These are phyloP conservation scores for Septoria linicola DNA, from an alignment of 2,329 filamentous ascomycete species.

Conservation along the genomic window DNA sequence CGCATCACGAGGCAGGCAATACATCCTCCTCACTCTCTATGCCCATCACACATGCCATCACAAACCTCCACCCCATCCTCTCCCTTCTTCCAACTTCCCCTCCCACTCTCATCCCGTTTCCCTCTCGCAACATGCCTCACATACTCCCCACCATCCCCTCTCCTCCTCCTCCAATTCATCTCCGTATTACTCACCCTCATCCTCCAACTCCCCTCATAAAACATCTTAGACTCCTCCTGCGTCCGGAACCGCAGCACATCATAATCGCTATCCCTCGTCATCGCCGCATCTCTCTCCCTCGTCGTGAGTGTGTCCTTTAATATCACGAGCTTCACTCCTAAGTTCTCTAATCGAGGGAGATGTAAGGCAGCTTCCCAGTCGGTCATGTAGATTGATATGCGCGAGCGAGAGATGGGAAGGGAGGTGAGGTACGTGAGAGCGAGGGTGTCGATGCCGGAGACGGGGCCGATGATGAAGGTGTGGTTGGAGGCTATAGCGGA, in stretches of 20 bases:
- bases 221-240: conserved; percentile 10
- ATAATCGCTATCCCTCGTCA: conserved; percentile 19
- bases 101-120: neutral
- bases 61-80: conserved; percentile 1
- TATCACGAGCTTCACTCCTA: neutral
- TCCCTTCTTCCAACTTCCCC: neutral
- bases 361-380: conserved; percentile 1
- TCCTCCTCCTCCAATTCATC: conserved; percentile 19
- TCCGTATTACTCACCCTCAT: conserved; percentile 19
- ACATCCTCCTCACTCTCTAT: conserved; percentile 7
- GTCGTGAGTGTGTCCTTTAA: conserved; percentile 5
- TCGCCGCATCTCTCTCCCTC: conserved; percentile 15
- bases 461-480: conserved; percentile 16
- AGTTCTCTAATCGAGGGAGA: neutral
- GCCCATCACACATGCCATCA: conserved; percentile 7
- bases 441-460: conserved; percentile 18
- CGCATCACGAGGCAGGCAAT: no score
- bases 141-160: conserved; percentile 1
- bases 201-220: conserved; percentile 17
- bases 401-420: neutral
- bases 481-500: conserved; percentile 5
- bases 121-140: conserved; percentile 5
- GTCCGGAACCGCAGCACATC: conserved; percentile 19
- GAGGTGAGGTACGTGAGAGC: conserved; percentile 16
- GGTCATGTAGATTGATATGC: conserved; percentile 14